Conservation (phyloP, 2,329 filamentous ascomycete species). For the Chaetomiaceae sp. region DNA sequence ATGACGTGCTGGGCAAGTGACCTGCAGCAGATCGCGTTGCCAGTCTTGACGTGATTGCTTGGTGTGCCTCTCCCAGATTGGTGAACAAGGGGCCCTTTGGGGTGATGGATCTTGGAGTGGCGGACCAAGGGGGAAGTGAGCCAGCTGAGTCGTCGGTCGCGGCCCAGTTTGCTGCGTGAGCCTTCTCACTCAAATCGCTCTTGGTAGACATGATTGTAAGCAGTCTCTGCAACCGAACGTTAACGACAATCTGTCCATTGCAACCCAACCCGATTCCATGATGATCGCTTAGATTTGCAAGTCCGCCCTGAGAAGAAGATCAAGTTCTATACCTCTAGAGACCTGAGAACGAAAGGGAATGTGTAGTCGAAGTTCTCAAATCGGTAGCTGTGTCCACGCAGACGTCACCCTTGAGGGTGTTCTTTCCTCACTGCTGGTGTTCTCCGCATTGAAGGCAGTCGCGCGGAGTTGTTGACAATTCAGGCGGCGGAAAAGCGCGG, state of each 20-base stretch:
- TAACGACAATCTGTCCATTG: too few species aligned
- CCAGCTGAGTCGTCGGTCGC: slow-evolving; percentile 18
- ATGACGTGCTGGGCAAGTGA: background rate
- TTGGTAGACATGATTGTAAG: slow-evolving; percentile 4
- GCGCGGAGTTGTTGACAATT: too few species aligned
- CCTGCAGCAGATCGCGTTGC: slow-evolving; percentile 9
- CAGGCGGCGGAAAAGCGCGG: too few species aligned
- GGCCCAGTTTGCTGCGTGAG: slow-evolving; percentile 12
- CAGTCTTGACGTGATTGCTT: slow-evolving; percentile 31
- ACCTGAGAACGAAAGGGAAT: background rate
- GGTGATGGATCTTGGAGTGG: slow-evolving; percentile 16
- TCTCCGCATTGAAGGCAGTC: too few species aligned
- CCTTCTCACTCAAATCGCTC: background rate
- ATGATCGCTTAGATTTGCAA: background rate
- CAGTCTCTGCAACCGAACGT: background rate
- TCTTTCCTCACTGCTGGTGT: too few species aligned
- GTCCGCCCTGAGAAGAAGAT: background rate
- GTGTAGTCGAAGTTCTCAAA: background rate
- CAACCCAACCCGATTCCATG: background rate
- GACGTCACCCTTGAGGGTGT: too few species aligned
- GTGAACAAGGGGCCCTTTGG: slow-evolving; percentile 33
- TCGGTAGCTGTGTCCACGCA: too few species aligned
- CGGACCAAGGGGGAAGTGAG: background rate
- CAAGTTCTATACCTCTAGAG: background rate
- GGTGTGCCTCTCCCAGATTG: slow-evolving; percentile 34